Evolutionary conservation across 2,329 filamentous ascomycete species (phyloP), one percentile per base, ranked within the genome.

Genomic region (Trichoderma hamatum): DNA sequence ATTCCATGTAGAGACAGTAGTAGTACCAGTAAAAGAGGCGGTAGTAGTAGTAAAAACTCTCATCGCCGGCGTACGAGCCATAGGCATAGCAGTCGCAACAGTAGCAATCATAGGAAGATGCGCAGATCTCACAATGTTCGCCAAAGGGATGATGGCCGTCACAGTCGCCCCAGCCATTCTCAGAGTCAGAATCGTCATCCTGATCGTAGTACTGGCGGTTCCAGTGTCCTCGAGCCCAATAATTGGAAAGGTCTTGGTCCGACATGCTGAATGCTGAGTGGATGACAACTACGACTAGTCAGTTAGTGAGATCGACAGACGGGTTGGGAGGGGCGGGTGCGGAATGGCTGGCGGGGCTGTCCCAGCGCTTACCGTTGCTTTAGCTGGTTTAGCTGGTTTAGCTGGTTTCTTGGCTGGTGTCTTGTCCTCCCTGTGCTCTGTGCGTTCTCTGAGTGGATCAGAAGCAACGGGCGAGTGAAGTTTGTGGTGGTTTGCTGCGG

Each of bases 311-410:
- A 66, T 66, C 62, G 62, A 19, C 62, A 28, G 26, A 43, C 30
- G 56, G 32, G 62, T 26, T 36, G 62, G 43, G 24, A 30, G 39
- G 21, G 55, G 52, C 62, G 62, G 62, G 51, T 55, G 34, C 19
- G 52, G 62, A 36, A 36, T 28, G 52, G 62, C 62, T 26, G 52
- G 62, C 62, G 52, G 39, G 52, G 62, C 62, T 36, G 62, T 26
- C 52, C 62, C 52, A 32, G 52, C 36, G 62, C 51, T 58, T 56
- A 58, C 36, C 26, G 52, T 3, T 26, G 62, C 34, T 49, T 54
- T 32, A 65, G 62, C 46, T 64, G 24, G 2, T 39, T 26, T n/a
- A n/a, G 52, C 2, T 26, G 62, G 26, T 49, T 54, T 32, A 65
- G 62, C 46, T 64, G 24, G 2, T 39, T 43, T 49, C 30, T 6